Percentiles rank a stretch among this genome's conserved stretches.
phyloP scores from a whole-genome alignment of 768 basidiomycete genomes.

The Russula ochroleuca region DNA sequence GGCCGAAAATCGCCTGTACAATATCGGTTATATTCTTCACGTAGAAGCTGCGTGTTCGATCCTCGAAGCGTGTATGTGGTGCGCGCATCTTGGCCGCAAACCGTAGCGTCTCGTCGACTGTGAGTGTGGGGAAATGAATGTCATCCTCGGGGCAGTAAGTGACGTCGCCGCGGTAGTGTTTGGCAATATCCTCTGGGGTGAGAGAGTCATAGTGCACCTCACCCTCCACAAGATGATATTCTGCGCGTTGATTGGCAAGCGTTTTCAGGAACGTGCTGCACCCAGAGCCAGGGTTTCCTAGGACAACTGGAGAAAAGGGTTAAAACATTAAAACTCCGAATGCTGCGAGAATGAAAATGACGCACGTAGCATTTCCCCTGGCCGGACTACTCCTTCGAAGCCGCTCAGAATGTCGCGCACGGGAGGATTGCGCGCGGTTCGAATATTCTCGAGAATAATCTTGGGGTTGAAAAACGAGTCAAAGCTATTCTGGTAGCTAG shows the following conservation, averaged over 20 bases:
- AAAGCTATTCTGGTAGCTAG: constrained; percentile 54
- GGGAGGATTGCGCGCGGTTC: constrained; percentile 53
- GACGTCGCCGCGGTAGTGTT: constrained; percentile 73
- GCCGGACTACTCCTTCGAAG: constrained; percentile 53
- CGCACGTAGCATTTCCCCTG: constrained; percentile 69
- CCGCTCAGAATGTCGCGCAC: constrained; percentile 50
- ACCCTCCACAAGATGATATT: constrained; percentile 65
- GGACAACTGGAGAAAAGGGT: constrained; percentile 52
- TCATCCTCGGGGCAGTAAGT: constrained; percentile 83
- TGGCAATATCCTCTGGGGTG: constrained; percentile 54
- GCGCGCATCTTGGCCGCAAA: constrained; percentile 67
- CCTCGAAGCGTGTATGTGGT: constrained; percentile 50
- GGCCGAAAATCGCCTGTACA: constrained; percentile 65
- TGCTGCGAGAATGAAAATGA: constrained; percentile 24
- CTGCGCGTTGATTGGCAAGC: constrained; percentile 68
- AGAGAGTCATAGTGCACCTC: constrained; percentile 75
- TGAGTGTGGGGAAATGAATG: constrained; percentile 79
- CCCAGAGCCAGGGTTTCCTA: constrained; percentile 81
- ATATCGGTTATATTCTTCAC: constrained; percentile 47
- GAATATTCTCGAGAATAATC: constrained; percentile 42
- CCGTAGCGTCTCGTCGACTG: constrained; percentile 68
- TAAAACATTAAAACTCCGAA: neutral
- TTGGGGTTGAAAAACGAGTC: constrained; percentile 58
- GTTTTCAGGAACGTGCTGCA: constrained; percentile 82
- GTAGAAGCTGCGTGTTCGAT: constrained; percentile 42